Base-by-base conservation (phyloP, 2,329 filamentous ascomycete genomes). In the Xylariaceae sp. region DNA sequence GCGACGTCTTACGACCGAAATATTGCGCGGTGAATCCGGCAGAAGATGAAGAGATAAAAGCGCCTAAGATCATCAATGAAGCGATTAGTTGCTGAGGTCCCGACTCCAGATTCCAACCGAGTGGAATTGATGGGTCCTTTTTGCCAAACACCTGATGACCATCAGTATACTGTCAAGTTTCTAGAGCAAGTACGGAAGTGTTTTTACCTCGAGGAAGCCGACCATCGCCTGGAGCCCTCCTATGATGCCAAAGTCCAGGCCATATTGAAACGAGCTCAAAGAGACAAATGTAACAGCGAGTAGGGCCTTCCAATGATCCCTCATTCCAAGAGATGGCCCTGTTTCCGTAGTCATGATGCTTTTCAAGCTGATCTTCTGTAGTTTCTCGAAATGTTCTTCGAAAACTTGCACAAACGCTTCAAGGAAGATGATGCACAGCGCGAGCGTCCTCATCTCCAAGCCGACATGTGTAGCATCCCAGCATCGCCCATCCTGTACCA, bases 31-130 rank as follows among this genome's bases (percentile, higher is more conserved):
- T 70, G 19, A 71, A 62, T 0, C 75, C 75, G 2, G 74, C 73
- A 0, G 69, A 66, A 1, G 66, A 68, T 1, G 75, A 75, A 36
- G 72, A 74, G 19, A 76, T 52, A 56, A 77, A 76, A 11, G 74
- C 73, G 9, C 75, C 75, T 1, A 77, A 70, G 0, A 73, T 75
- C 73, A 78, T 75, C 12, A 77, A 65, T 4, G 74, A 76, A 5
- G 74, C 73, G 52, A 77, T 78, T 19, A 78, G 69, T 57, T 77
- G 75, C 53, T 78, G 75, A 2, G 72, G 67, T 6, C 68, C 67
- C 16, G 73, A 68, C 6, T 66, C 63, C 17, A 67, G 64, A 40
- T 67, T 66, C 53, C 61, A 67, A 2, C 63, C 64, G 4, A 65
- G 45, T 1, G 60, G 53, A 10, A 51, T 59, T 17, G 56, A 58